Percentiles rank a stretch among this genome's conserved stretches.
phyloP scores from a whole-genome alignment of 352 stramenopile species.

The Phytopythium chamaehyphon region DNA sequence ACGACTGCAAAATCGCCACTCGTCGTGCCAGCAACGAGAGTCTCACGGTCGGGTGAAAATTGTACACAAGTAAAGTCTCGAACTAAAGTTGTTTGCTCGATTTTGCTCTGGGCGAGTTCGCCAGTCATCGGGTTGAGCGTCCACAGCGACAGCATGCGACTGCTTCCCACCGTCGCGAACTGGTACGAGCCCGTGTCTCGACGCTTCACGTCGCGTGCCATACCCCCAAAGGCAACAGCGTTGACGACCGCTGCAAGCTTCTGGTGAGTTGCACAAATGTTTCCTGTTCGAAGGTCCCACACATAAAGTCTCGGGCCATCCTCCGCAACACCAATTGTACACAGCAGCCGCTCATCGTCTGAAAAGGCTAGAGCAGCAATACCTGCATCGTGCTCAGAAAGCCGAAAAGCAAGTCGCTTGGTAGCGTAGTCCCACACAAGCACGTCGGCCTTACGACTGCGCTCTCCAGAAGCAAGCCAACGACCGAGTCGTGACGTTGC shows the following conservation, averaged over 20 bases:
- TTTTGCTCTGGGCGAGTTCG: slow-evolving; percentile 61
- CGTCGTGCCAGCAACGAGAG: slow-evolving; percentile 78
- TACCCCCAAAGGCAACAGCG: slow-evolving; percentile 75
- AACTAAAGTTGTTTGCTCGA: slow-evolving; percentile 64
- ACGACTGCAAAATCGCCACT: slow-evolving; percentile 87
- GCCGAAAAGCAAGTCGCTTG: slow-evolving; percentile 65
- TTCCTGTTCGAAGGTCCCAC: slow-evolving; percentile 88
- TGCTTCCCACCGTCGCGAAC: slow-evolving; percentile 75
- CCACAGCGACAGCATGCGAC: slow-evolving; percentile 80
- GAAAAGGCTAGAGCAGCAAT: slow-evolving; percentile 87
- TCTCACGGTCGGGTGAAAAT: slow-evolving; percentile 81
- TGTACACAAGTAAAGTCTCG: slow-evolving; percentile 81
- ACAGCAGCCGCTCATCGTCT: slow-evolving; percentile 88
- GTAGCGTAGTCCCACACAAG: slow-evolving; percentile 87
- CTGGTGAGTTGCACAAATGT: slow-evolving; percentile 82
- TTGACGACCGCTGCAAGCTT: slow-evolving; percentile 60
- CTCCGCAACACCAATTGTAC: slow-evolving; percentile 64
- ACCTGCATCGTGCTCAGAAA: slow-evolving; percentile 91
- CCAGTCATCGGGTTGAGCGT: slow-evolving; percentile 81
- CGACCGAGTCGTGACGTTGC: slow-evolving; percentile 69
- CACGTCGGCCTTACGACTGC: slow-evolving; percentile 76
- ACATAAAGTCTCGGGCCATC: slow-evolving; percentile 84
- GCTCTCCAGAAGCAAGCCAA: slow-evolving; percentile 84
- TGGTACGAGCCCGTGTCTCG: slow-evolving; percentile 86
- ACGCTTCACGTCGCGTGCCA: slow-evolving; percentile 89